Percentiles rank a stretch among this genome's conserved stretches.
phyloP scores from a whole-genome alignment of 2,329 filamentous ascomycete genomes.

The Microascus cirrosus region DNA sequence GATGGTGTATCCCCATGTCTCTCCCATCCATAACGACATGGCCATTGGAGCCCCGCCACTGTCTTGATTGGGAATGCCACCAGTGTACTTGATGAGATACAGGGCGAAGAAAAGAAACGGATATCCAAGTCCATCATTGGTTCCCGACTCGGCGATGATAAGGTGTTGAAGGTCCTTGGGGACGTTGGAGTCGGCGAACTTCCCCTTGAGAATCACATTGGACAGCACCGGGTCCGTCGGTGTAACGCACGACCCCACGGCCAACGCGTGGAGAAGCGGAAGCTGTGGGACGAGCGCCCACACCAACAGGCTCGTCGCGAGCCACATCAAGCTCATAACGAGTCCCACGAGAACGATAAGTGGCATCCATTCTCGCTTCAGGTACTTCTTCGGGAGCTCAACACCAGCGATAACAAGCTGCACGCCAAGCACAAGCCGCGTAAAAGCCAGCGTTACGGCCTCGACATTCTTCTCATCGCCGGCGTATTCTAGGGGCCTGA shows the following conservation, averaged over 20 bases:
- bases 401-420: constrained; percentile 84
- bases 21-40: constrained; percentile 71
- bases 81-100: constrained; percentile 70
- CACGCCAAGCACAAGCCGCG: constrained; percentile 76
- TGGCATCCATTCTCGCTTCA: constrained; percentile 67
- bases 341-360: constrained; percentile 67
- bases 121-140: constrained; percentile 83
- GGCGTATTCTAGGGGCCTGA: constrained; percentile 68
- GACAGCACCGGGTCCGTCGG: constrained; percentile 83
- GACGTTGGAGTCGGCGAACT: constrained; percentile 85
- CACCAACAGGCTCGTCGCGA: constrained; percentile 66
- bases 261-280: constrained; percentile 66
- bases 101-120: constrained; percentile 79
- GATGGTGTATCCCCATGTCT: constrained; percentile 78
- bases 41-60: constrained; percentile 54
- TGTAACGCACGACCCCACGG: constrained; percentile 77
- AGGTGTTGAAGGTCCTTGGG: constrained; percentile 72
- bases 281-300: constrained; percentile 66
- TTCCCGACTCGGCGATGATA: constrained; percentile 72
- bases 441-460: constrained; percentile 71
- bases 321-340: constrained; percentile 80
- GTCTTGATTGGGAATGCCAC: constrained; percentile 19
- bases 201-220: constrained; percentile 85
- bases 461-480: constrained; percentile 47
- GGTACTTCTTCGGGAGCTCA: constrained; percentile 74